Conservation (phyloP, 306 rosid genomes). For the Lathyrus sativus region DNA sequence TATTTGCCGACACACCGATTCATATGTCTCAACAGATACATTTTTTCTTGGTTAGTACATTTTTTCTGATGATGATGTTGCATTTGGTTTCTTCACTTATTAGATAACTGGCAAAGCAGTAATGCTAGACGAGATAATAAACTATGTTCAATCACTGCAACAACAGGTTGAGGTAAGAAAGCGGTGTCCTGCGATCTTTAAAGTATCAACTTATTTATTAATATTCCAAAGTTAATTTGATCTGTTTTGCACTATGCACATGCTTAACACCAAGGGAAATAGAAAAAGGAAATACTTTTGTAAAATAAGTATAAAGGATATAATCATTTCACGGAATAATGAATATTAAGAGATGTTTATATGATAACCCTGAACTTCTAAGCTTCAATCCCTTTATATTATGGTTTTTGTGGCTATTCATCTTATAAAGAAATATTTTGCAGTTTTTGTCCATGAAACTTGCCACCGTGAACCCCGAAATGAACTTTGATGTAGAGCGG, state of each 20-base stretch:
- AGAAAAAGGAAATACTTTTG: slow-evolving; percentile 37
- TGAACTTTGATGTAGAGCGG: slow-evolving; percentile 78
- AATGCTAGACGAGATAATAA: slow-evolving; percentile 98
- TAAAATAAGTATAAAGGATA: neutral
- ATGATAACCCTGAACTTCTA: slow-evolving; percentile 2
- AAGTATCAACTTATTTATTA: slow-evolving; percentile 28
- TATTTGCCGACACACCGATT: neutral
- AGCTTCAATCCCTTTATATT: slow-evolving; percentile 23
- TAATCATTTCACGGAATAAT: slow-evolving; percentile 6
- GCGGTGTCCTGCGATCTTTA: slow-evolving; percentile 12
- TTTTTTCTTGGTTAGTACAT: slow-evolving; percentile 25
- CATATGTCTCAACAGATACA: neutral
- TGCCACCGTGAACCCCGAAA: slow-evolving; percentile 92
- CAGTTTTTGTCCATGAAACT: slow-evolving; percentile 99
- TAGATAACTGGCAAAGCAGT: slow-evolving; percentile 99
- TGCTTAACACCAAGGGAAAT: slow-evolving; percentile 64
- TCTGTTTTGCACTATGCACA: slow-evolving; percentile 26
- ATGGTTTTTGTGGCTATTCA: slow-evolving; percentile 22
- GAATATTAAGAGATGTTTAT: slow-evolving; percentile 34
- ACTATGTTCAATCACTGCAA: slow-evolving; percentile 96
- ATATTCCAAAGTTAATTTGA: slow-evolving; percentile 23
- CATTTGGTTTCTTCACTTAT: slow-evolving; percentile 38
- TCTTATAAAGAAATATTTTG: slow-evolving; percentile 35
- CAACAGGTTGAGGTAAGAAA: slow-evolving; percentile 97
- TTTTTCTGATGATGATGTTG: slow-evolving; percentile 16